Percentiles rank a stretch among this genome's conserved stretches.
These are phyloP conservation scores for Cytospora leucostoma DNA, from an alignment of 2,329 filamentous ascomycete genomes.

Conservation along the genomic window DNA sequence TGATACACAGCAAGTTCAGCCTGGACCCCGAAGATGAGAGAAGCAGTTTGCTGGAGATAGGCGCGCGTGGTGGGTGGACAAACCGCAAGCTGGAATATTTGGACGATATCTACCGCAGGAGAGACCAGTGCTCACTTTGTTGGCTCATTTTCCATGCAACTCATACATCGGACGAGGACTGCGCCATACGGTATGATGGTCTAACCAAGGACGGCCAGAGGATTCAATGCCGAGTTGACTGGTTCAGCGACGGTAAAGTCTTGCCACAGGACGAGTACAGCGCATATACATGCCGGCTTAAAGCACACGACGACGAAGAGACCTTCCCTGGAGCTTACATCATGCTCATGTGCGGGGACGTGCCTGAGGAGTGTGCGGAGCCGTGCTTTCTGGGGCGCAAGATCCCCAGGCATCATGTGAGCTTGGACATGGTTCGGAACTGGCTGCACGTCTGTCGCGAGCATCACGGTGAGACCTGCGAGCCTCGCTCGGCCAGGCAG, in stretches of 20 bases:
- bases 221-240: too few relatives aligned
- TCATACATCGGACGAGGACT: neutral
- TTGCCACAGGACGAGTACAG: too few relatives aligned
- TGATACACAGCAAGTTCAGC: too few relatives aligned
- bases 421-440: neutral
- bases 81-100: neutral
- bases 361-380: too few relatives aligned
- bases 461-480: neutral
- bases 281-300: too few relatives aligned
- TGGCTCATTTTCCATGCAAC: neutral
- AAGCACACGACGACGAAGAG: too few relatives aligned
- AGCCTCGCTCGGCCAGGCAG: neutral
- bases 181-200: neutral
- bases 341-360: neutral
- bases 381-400: neutral
- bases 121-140: neutral
- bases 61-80: too few relatives aligned
- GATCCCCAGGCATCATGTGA: slow-evolving; percentile 3
- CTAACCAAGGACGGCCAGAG: neutral
- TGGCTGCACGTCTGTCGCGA: slow-evolving; percentile 1
- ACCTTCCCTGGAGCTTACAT: too few relatives aligned
- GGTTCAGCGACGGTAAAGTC: too few relatives aligned
- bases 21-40: too few relatives aligned
- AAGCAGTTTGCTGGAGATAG: too few relatives aligned
- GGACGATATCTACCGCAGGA: neutral